Evolutionary conservation across 768 basidiomycete species (phyloP).

Genomic region (Suillus placidus): DNA sequence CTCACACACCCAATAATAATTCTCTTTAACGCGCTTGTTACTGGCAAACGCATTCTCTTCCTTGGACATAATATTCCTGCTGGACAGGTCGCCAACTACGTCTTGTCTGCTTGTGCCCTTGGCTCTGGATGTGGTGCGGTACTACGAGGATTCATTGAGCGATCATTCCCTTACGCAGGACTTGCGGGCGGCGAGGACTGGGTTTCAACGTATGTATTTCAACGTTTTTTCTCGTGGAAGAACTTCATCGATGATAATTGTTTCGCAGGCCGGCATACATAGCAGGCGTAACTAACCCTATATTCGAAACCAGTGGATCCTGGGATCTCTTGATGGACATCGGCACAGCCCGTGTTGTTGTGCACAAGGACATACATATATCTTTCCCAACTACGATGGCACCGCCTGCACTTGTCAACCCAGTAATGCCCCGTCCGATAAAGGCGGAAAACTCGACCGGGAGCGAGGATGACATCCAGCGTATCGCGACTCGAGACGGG

Average conservation of each 20-base stretch:
- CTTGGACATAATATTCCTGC: slow-evolving; percentile 89
- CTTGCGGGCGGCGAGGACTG: slow-evolving; percentile 87
- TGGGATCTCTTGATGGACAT: slow-evolving; percentile 98
- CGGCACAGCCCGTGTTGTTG: slow-evolving; percentile 80
- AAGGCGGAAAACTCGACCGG: slow-evolving; percentile 64
- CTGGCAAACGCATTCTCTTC: slow-evolving; percentile 95
- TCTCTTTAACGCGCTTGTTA: slow-evolving; percentile 93
- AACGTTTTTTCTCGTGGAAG: slow-evolving; percentile 5
- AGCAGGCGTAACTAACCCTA: slow-evolving; percentile 96
- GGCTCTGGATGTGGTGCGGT: slow-evolving; percentile 88
- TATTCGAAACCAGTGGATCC: slow-evolving; percentile 81
- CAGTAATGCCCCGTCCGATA: slow-evolving; percentile 55
- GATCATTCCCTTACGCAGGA: slow-evolving; percentile 95
- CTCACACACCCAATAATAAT: slow-evolving; percentile 93
- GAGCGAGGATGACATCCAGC: slow-evolving; percentile 73
- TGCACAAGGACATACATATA: slow-evolving; percentile 80
- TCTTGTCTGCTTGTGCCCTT: slow-evolving; percentile 91
- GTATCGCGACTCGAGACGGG: slow-evolving; percentile 45
- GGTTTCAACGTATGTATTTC: slow-evolving; percentile 73
- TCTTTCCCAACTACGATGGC: slow-evolving; percentile 51
- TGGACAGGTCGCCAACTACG: slow-evolving; percentile 86
- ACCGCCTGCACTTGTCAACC: slow-evolving; percentile 43
- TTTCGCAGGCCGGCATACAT: slow-evolving; percentile 81
- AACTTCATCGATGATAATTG: background rate
- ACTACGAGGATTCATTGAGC: slow-evolving; percentile 84